Evolutionary conservation across 164 flowering plant genomes (phyloP).

Genomic region (Chimonanthus praecox): DNA sequence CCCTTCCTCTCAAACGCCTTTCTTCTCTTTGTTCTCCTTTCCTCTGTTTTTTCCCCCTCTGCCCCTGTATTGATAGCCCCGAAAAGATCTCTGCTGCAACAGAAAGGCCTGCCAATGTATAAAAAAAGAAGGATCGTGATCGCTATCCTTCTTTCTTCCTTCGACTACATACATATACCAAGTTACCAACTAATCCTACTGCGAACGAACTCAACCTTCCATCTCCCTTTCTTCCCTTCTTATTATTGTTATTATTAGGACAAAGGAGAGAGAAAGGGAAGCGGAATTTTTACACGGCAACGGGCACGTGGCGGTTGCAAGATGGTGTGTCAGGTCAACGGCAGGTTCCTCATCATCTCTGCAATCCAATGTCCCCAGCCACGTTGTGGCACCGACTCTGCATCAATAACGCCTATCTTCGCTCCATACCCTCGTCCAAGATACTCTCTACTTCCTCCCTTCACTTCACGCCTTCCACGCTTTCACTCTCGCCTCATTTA

Average conservation of each 20-base stretch:
- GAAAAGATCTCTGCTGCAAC: conserved; percentile 11
- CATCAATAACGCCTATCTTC: background rate
- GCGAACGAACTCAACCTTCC: background rate
- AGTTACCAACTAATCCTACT: background rate
- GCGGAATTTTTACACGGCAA: background rate
- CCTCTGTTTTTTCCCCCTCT: background rate
- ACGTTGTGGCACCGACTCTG: conserved; percentile 16
- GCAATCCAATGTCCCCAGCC: background rate
- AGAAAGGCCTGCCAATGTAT: conserved; percentile 1
- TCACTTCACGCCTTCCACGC: background rate
- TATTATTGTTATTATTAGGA: background rate
- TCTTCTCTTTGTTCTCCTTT: background rate
- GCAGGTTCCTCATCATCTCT: background rate
- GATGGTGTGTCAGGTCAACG: conserved; percentile 9
- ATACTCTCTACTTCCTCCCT: background rate
- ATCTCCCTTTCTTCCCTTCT: no score
- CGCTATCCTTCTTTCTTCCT: background rate
- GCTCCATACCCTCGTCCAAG: background rate
- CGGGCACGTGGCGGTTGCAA: conserved; percentile 8
- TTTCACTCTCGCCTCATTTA: background rate
- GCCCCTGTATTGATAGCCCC: conserved; percentile 5
- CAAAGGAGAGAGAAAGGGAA: background rate
- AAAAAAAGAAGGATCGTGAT: background rate
- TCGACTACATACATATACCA: background rate
- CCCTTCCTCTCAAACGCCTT: conserved; percentile 5